phyloP scores from a whole-genome alignment of 2,329 filamentous ascomycete species.

The Exophiala oligosperma region DNA sequence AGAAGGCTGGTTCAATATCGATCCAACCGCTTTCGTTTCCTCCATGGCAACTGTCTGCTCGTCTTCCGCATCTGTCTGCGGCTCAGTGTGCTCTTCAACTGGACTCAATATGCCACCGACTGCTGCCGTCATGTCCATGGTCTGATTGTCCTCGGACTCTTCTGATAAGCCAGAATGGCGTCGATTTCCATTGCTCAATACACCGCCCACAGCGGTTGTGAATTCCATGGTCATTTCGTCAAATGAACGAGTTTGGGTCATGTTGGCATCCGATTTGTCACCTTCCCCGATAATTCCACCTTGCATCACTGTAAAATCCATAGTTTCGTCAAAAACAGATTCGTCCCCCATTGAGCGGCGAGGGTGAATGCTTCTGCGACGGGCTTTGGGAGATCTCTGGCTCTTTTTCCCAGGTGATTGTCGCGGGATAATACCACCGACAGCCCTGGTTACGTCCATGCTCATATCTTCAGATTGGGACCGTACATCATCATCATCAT shows the following conservation, averaged over 20 bases:
- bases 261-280: constrained; percentile 31
- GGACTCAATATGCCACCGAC: constrained; percentile 46
- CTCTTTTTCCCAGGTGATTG: constrained; percentile 28
- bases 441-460: constrained; percentile 87
- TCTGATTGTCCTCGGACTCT: constrained; percentile 35
- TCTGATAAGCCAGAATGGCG: constrained; percentile 21
- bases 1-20: constrained; percentile 52
- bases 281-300: constrained; percentile 47
- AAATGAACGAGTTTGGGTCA: constrained; percentile 42
- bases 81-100: constrained; percentile 41
- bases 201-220: constrained; percentile 45
- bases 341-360: constrained; percentile 39
- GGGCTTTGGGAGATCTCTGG: constrained; percentile 34
- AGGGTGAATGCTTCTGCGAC: constrained; percentile 36
- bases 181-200: constrained; percentile 25
- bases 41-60: constrained; percentile 63
- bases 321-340: constrained; percentile 47
- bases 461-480: constrained; percentile 70
- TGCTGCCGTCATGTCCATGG: constrained; percentile 63
- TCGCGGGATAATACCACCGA: constrained; percentile 70
- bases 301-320: constrained; percentile 58
- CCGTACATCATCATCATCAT: constrained; percentile 46
- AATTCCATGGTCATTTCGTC: constrained; percentile 51
- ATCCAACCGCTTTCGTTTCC: constrained; percentile 63
- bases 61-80: constrained; percentile 36